phyloP scores from a whole-genome alignment of 2,329 filamentous ascomycete genomes.

The Graphilbum ipis-grandicollis region DNA sequence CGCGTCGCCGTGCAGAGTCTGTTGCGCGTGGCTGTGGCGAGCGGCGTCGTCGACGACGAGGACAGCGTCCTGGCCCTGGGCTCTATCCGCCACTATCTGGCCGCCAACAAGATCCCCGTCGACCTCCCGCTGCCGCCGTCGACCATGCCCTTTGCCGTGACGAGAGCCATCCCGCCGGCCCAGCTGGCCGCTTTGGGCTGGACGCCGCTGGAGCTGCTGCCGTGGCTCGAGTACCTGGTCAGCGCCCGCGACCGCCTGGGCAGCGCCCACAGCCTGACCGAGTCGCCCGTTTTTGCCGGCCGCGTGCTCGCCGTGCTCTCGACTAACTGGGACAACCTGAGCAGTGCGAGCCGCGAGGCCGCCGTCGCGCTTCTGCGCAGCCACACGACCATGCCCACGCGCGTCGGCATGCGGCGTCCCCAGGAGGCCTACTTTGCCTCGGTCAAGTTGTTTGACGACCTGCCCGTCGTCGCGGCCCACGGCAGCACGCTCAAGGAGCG shows the following conservation, averaged over 20 bases:
- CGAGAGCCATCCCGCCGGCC: constrained; percentile 44
- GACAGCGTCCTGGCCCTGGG: constrained; percentile 52
- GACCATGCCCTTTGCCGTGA: constrained; percentile 75
- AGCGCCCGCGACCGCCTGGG: constrained; percentile 42
- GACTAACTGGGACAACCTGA: constrained; percentile 78
- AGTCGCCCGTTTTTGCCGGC: constrained; percentile 54
- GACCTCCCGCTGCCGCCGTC: constrained; percentile 63
- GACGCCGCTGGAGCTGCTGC: constrained; percentile 66
- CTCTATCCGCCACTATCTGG: constrained; percentile 58
- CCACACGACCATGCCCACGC: constrained; percentile 73
- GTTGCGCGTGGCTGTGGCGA: constrained; percentile 65
- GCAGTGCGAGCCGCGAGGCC: constrained; percentile 44
- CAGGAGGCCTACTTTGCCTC: constrained; percentile 77
- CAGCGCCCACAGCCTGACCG: constrained; percentile 52
- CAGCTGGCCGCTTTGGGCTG: constrained; percentile 74
- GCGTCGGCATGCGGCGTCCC: constrained; percentile 73
- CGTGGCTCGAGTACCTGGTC: constrained; percentile 74
- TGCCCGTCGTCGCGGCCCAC: constrained; percentile 56
- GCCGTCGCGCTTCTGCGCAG: constrained; percentile 47
- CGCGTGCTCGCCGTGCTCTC: constrained; percentile 67
- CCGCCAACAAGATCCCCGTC: constrained; percentile 62
- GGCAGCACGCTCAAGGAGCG: constrained; percentile 79
- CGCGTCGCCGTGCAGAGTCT: constrained; percentile 47
- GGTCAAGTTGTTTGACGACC: constrained; percentile 89
- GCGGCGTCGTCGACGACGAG: constrained; percentile 40